Evolutionary conservation across 2,329 filamentous ascomycete genomes (phyloP).

Genomic region (Aspergillus novoparasiticus): DNA sequence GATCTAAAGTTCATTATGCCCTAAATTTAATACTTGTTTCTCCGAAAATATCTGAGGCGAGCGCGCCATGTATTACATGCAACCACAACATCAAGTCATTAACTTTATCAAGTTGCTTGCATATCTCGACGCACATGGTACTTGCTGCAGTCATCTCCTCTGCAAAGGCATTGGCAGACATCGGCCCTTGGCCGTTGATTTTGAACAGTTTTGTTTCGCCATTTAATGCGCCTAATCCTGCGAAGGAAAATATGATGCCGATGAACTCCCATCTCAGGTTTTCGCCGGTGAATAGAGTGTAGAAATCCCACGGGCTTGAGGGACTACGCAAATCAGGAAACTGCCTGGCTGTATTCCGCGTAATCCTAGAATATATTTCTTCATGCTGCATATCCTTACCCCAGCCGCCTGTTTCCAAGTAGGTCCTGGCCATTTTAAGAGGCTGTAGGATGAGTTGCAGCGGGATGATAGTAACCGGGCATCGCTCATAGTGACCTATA

Average conservation of each 20-base stretch:
- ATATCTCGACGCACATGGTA: constrained; percentile 8
- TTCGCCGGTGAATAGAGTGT: background rate
- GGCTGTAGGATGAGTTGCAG: background rate
- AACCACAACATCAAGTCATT: constrained; percentile 9
- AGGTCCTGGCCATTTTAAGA: background rate
- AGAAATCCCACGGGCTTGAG: background rate
- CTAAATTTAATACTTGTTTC: constrained; percentile 2
- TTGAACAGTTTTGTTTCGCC: background rate
- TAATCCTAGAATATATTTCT: background rate
- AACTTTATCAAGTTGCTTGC: constrained; percentile 6
- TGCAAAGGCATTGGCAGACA: background rate
- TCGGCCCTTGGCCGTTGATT: background rate
- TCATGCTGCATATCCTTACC: background rate
- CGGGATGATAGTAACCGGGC: background rate
- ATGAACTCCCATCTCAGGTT: constrained; percentile 1
- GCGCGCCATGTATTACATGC: background rate
- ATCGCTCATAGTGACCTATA: background rate
- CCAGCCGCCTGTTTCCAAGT: background rate
- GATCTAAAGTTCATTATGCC: background rate
- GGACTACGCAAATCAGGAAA: background rate
- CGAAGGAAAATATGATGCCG: background rate
- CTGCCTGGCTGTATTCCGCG: background rate
- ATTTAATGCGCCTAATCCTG: background rate
- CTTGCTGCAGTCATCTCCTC: constrained; percentile 3
- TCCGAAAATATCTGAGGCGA: constrained; percentile 1